Percentiles rank a stretch among this genome's conserved stretches.
phyloP scores from a whole-genome alignment of 2,329 filamentous ascomycete species.

The Dendryphion nanum region DNA sequence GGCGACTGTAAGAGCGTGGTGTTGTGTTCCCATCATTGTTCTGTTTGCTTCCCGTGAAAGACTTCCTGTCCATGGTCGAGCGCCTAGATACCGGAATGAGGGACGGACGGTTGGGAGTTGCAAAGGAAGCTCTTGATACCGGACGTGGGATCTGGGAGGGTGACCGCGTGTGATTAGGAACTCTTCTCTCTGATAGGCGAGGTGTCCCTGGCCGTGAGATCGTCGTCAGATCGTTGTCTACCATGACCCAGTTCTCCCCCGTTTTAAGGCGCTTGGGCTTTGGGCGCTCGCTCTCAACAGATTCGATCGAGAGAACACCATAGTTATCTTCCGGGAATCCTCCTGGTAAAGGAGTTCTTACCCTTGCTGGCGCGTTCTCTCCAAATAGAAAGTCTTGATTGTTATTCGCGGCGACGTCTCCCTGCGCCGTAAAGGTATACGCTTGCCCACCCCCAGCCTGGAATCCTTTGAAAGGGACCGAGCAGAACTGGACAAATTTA shows the following conservation, averaged over 20 bases:
- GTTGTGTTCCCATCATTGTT: too few relatives aligned
- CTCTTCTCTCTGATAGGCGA: slow-evolving; percentile 31
- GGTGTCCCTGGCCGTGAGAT: slow-evolving; percentile 54
- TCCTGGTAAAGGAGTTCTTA: slow-evolving; percentile 49
- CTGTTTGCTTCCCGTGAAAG: too few relatives aligned
- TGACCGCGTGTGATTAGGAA: slow-evolving; percentile 21
- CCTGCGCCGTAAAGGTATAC: slow-evolving; percentile 57
- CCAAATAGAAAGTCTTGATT: slow-evolving; percentile 20
- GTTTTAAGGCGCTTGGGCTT: slow-evolving; percentile 50
- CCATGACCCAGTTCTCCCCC: slow-evolving; percentile 50
- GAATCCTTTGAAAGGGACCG: slow-evolving; percentile 75
- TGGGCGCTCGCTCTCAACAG: slow-evolving; percentile 41
- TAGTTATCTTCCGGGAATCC: slow-evolving; percentile 53
- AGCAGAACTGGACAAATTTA: slow-evolving; percentile 82
- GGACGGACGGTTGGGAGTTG: slow-evolving; percentile 33
- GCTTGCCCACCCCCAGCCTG: slow-evolving; percentile 77
- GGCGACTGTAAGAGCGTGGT: slow-evolving; percentile 26
- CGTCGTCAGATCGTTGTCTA: slow-evolving; percentile 48
- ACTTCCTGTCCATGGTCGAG: slow-evolving; percentile 22
- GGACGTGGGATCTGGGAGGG: slow-evolving; percentile 38
- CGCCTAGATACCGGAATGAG: slow-evolving; percentile 47
- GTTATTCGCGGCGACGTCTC: slow-evolving; percentile 23
- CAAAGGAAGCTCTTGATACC: slow-evolving; percentile 19
- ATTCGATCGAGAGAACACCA: slow-evolving; percentile 46
- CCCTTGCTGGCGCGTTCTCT: slow-evolving; percentile 13